Base-by-base conservation (phyloP, 306 rosid species). In the Dicorynia guianensis region DNA sequence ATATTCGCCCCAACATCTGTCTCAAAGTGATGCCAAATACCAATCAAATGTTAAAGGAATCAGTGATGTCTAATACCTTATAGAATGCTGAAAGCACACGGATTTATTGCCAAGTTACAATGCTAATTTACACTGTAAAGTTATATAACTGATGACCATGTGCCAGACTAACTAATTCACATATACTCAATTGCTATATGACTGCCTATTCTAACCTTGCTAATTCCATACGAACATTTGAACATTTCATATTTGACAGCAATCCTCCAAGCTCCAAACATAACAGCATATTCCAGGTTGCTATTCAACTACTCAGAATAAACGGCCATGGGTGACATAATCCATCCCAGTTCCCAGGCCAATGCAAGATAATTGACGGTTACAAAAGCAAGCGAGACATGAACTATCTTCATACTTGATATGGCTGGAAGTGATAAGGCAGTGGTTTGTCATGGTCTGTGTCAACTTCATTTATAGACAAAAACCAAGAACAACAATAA, bases 221-320 rank as follows among this genome's bases (percentile, higher is more conserved):
- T 38, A 75, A 55, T 48, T 47, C 52, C 17, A 52, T 34, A 13
- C 58, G 5, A 4, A 35, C 34, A 44, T 49, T 76, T 81, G 5
- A 4, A 35, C 34, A 44, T 49, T 76, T 81, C 78, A 65, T 60
- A 48, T 48, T 55, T 63, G 3, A 58, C 44, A 44, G 62, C 75
- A 75, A 33, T 11, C 33, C 57, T 42, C 25, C 79, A 60, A 43
- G 56, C 42, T 66, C 82, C 59, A 65, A 48, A 25, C 71, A 48
- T 44, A 71, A 61, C 14, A 76, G 56, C 30, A 77, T 63, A n/a
- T 69, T 69, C 11, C 49, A 60, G 9, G 8, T 69, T 63, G 47
- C 25, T 35, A 61, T 59, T 52, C 13, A 61, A 55, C 61, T 15
- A 54, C 4, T 63, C 20, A 25, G 17, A 11, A 30, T 34, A 60